Base-by-base conservation (phyloP, 192 early-diverging fungal species). In the Backusella macrospora region DNA sequence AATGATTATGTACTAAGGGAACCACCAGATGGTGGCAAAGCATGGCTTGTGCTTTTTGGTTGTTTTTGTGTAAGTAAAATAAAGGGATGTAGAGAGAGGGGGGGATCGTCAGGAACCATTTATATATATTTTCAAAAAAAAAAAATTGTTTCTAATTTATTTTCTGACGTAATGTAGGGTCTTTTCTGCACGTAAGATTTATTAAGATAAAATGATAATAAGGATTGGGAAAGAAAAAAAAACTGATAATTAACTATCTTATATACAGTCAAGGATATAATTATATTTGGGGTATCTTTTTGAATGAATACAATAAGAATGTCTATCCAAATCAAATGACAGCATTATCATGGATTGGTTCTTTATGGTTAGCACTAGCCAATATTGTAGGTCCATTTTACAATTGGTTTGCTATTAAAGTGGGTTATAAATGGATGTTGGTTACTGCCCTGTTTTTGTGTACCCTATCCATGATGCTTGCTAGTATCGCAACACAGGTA, bases 11-110 rank as follows among this genome's bases (percentile, higher is more conserved):
- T 66, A 7, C 12, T 42, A 6, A 42, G 62, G 15, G 73, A 74
- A n/a, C 63, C 73, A 39, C 73, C 73, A 16, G 73, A 74, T 64
- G 73, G 73, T 47, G 73, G 73, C 29, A 42, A 3, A 39, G 38
- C 44, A 43, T 74, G 73, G 73, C 34, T 74, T 29, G 62, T 66
- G 42, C 43, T 74, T n/a, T 47, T 74, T 74, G 73, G 73, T 13
- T 74, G 73, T 23, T 74, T 74, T 45, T 74, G 73, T 49, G 73
- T 74, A 74, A 74, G 73, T 62, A 6, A n/a, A n/a, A n/a, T n/a
- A n/a, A n/a, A n/a, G n/a, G n/a, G n/a, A n/a, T n/a, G n/a, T n/a
- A n/a, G n/a, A n/a, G n/a, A n/a, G n/a, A n/a, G n/a, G n/a, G n/a
- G n/a, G n/a, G n/a, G n/a, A n/a, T n/a, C n/a, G n/a, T n/a, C n/a